Evolutionary conservation across 2,329 filamentous ascomycete genomes (phyloP).

Genomic region (Claviceps sp.): DNA sequence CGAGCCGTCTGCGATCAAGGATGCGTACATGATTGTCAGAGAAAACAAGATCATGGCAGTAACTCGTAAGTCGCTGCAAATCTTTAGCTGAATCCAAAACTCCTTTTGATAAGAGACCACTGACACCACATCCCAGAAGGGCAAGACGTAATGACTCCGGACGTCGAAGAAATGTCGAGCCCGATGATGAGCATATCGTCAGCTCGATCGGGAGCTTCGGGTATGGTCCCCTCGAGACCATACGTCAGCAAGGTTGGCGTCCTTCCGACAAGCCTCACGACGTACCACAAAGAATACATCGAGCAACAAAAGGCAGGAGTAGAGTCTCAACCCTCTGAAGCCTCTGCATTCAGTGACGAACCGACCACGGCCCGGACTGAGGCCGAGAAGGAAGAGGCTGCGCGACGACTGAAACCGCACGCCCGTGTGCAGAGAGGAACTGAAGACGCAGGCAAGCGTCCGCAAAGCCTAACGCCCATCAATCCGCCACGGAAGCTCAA

Average conservation of each 20-base stretch:
- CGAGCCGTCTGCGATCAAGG: slow-evolving; percentile 95
- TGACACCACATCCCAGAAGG: slow-evolving; percentile 17
- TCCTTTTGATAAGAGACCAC: slow-evolving; percentile 1
- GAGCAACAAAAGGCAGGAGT: slow-evolving; percentile 49
- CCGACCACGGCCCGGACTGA: slow-evolving; percentile 40
- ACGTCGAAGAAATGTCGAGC: slow-evolving; percentile 28
- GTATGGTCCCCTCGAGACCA: slow-evolving; percentile 34
- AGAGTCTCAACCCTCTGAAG: slow-evolving; percentile 27
- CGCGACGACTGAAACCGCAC: slow-evolving; percentile 73
- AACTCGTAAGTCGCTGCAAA: slow-evolving; percentile 54
- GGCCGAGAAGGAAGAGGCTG: slow-evolving; percentile 70
- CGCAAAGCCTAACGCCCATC: slow-evolving; percentile 49
- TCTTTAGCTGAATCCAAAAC: too few species aligned
- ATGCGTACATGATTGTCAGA: slow-evolving; percentile 93
- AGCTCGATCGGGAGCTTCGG: slow-evolving; percentile 38
- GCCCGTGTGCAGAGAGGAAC: slow-evolving; percentile 56
- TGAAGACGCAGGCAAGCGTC: slow-evolving; percentile 47
- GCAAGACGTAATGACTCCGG: slow-evolving; percentile 20
- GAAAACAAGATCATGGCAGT: slow-evolving; percentile 97
- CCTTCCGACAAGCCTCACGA: slow-evolving; percentile 77
- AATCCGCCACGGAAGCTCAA: slow-evolving; percentile 56
- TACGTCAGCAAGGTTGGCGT: slow-evolving; percentile 81
- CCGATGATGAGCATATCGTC: slow-evolving; percentile 42
- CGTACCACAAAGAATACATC: slow-evolving; percentile 85
- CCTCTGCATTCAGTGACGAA: slow-evolving; percentile 33